Percentiles rank a stretch among this genome's conserved stretches.
Conservation (phyloP, 2,329 filamentous ascomycete species). For the Alternaria gaisen region DNA sequence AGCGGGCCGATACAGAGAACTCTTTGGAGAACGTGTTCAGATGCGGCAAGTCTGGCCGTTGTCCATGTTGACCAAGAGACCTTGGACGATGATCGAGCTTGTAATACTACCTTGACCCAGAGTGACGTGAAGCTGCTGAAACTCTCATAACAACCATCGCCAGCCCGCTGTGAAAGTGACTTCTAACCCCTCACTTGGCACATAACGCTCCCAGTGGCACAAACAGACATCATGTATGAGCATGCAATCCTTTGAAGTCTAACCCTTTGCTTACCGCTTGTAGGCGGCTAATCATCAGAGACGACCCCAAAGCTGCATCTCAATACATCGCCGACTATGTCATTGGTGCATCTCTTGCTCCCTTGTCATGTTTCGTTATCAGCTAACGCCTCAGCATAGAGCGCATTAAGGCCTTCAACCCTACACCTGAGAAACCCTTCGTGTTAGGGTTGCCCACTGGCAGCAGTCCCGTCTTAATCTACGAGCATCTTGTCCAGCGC, state of each 20-base stretch:
- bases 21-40: slow-evolving; percentile 20
- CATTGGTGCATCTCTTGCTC: slow-evolving; percentile 62
- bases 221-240: slow-evolving; percentile 42
- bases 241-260: slow-evolving; percentile 28
- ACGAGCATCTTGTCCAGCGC: slow-evolving; percentile 75
- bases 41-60: slow-evolving; percentile 32
- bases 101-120: slow-evolving; percentile 20
- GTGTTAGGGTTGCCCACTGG: slow-evolving; percentile 85
- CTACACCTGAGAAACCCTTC: slow-evolving; percentile 76
- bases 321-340: slow-evolving; percentile 84
- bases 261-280: slow-evolving; percentile 39
- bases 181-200: slow-evolving; percentile 4
- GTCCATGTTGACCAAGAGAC: slow-evolving; percentile 36
- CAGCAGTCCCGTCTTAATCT: slow-evolving; percentile 80
- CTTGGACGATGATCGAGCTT: slow-evolving; percentile 29
- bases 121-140: slow-evolving; percentile 32
- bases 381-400: slow-evolving; percentile 58
- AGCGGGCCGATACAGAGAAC: slow-evolving; percentile 7
- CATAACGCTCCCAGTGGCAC: slow-evolving; percentile 6
- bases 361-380: slow-evolving; percentile 31
- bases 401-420: slow-evolving; percentile 79
- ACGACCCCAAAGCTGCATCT: slow-evolving; percentile 73
- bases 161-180: slow-evolving; percentile 9
- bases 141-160: slow-evolving; percentile 28
- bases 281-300: slow-evolving; percentile 86